Percentiles rank a stretch among this genome's conserved stretches.
phyloP scores from a whole-genome alignment of 768 basidiomycete species.

The Cystofilobasidium ferigula region DNA sequence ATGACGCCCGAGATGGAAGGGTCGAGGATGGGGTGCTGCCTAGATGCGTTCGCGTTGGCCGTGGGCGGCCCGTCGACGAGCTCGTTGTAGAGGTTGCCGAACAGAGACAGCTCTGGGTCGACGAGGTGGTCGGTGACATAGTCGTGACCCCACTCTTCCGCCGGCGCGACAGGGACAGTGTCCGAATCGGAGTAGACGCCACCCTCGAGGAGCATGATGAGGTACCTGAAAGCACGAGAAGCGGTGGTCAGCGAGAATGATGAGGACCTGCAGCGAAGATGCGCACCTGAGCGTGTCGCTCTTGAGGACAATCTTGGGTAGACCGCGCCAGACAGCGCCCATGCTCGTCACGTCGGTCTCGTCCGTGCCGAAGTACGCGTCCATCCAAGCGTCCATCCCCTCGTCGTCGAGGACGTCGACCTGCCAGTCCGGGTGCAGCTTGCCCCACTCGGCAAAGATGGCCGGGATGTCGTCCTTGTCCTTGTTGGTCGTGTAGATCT shows the following conservation, averaged over 20 bases:
- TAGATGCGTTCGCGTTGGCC: not conserved
- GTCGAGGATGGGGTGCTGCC: not conserved
- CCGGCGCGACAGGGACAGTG: not conserved
- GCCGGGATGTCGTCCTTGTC: not conserved
- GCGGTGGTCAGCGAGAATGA: too few species aligned
- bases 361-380: not conserved
- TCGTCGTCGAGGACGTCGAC: constrained; percentile 1
- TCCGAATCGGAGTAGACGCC: constrained; percentile 3
- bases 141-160: not conserved
- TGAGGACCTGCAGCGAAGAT: not conserved
- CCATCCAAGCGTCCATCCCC: not conserved
- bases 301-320: constrained; percentile 7
- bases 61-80: not conserved
- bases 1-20: not conserved
- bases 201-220: constrained; percentile 1
- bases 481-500: constrained; percentile 6
- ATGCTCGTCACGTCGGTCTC: not conserved
- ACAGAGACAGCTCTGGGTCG: not conserved
- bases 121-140: not conserved
- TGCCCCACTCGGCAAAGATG: not conserved
- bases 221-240: not conserved
- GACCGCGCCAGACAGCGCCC: not conserved
- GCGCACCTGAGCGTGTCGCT: not conserved
- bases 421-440: not conserved
- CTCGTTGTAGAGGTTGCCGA: not conserved